Conservation (phyloP, 2,329 filamentous ascomycete species). For the Fusarium stilboides region DNA sequence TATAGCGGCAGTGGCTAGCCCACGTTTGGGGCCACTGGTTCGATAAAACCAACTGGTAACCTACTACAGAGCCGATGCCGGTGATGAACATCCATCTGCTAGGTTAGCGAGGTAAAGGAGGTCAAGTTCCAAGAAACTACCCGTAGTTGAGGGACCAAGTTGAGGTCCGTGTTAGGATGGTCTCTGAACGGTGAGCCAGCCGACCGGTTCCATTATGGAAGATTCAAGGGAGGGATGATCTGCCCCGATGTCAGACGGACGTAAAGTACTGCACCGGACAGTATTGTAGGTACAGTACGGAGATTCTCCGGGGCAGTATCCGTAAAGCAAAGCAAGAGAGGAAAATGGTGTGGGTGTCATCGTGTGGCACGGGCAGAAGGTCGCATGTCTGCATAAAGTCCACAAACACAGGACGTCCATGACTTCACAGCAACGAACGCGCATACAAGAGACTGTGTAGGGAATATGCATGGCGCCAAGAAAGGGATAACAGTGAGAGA, state of each 20-base stretch:
- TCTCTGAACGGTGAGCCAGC: conserved; percentile 13
- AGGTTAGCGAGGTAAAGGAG: conserved; percentile 9
- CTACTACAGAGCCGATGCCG: conserved; percentile 13
- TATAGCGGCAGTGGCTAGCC: conserved; percentile 43
- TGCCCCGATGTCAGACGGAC: conserved; percentile 5
- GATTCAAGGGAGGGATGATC: background rate
- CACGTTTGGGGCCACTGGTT: conserved; percentile 40
- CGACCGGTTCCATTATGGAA: background rate
- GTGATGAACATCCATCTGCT: conserved; percentile 3
- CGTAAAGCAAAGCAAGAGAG: conserved; percentile 2
- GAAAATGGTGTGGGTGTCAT: conserved; percentile 23
- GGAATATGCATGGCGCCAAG: conserved; percentile 28
- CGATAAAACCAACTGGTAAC: conserved; percentile 12
- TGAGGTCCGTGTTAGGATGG: conserved; percentile 19
- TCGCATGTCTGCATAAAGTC: conserved; percentile 25
- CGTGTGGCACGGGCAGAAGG: conserved; percentile 21
- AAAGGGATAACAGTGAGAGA: conserved; percentile 12
- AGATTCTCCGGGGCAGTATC: conserved; percentile 39
- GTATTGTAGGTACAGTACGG: conserved; percentile 13
- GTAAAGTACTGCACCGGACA: background rate
- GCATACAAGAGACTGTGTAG: conserved; percentile 1
- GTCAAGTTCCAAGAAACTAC: conserved; percentile 1
- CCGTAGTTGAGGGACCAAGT: conserved; percentile 1
- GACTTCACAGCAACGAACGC: conserved; percentile 20
- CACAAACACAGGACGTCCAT: conserved; percentile 32